phyloP scores from a whole-genome alignment of 108 stramenopile genomes.

The Nitzschia sp. region DNA sequence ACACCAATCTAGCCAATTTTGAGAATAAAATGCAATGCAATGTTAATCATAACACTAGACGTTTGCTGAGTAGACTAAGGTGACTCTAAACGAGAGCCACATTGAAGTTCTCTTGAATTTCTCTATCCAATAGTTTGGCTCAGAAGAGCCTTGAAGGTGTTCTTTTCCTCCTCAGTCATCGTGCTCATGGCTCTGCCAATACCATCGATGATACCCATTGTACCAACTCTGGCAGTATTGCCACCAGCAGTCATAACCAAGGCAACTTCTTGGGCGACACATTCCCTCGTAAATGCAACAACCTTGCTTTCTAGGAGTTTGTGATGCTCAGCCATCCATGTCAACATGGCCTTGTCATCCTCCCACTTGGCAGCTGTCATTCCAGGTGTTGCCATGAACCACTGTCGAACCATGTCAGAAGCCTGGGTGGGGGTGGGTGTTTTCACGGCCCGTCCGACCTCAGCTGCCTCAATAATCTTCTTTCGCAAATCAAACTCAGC shows the following conservation, averaged over 20 bases:
- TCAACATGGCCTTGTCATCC: constrained; percentile 77
- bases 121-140: constrained; percentile 24
- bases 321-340: constrained; percentile 83
- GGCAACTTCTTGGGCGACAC: constrained; percentile 78
- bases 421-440: constrained; percentile 69
- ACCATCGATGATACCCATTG: constrained; percentile 84
- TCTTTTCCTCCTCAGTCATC: constrained; percentile 68
- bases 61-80: too few relatives aligned
- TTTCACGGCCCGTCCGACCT: constrained; percentile 77
- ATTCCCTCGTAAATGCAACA: constrained; percentile 60
- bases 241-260: constrained; percentile 83
- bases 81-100: background rate
- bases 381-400: constrained; percentile 73
- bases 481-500: constrained; percentile 94
- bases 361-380: constrained; percentile 62
- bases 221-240: constrained; percentile 75
- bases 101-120: constrained; percentile 1
- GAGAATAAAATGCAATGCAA: too few relatives aligned
- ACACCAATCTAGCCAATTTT: too few relatives aligned
- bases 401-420: constrained; percentile 70
- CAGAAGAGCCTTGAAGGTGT: constrained; percentile 50
- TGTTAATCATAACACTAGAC: too few relatives aligned
- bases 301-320: constrained; percentile 72
- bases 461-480: constrained; percentile 74
- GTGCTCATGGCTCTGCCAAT: constrained; percentile 58